Percentiles rank a stretch among this genome's conserved stretches.
Evolutionary conservation across 2,329 filamentous ascomycete species (phyloP).

Genomic region (Ascochyta lentis): DNA sequence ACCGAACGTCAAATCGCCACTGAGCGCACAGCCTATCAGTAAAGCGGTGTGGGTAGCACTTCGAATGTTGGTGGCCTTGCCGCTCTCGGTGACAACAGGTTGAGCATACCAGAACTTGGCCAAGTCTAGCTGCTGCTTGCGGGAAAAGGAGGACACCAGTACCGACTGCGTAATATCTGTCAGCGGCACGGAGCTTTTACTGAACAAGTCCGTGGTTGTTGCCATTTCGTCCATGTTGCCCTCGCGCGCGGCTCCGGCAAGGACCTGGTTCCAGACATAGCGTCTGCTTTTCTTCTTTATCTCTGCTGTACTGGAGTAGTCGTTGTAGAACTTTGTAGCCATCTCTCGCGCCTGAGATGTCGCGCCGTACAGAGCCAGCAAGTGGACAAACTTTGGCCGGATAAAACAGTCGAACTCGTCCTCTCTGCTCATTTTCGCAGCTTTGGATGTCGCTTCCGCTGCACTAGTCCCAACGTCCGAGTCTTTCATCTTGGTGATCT

Average conservation of each 20-base stretch:
- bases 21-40: conserved; percentile 62
- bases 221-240: conserved; percentile 65
- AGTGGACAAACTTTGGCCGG: conserved; percentile 20
- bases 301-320: conserved; percentile 9
- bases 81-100: conserved; percentile 50
- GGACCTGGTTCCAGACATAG: conserved; percentile 49
- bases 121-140: conserved; percentile 62
- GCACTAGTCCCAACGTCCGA: background rate
- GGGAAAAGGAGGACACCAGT: conserved; percentile 69
- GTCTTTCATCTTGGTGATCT: conserved; percentile 11
- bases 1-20: conserved; percentile 40
- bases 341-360: conserved; percentile 35
- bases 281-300: conserved; percentile 1
- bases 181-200: conserved; percentile 49
- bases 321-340: conserved; percentile 19
- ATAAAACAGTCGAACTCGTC: conserved; percentile 9
- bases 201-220: conserved; percentile 61
- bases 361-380: conserved; percentile 36
- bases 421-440: conserved; percentile 7
- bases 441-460: background rate
- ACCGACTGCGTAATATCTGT: conserved; percentile 52
- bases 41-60: conserved; percentile 59
- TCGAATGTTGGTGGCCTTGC: conserved; percentile 11
- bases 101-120: conserved; percentile 73
- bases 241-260: conserved; percentile 69